phyloP scores from a whole-genome alignment of 352 stramenopile species.

The Pythium biforme region DNA sequence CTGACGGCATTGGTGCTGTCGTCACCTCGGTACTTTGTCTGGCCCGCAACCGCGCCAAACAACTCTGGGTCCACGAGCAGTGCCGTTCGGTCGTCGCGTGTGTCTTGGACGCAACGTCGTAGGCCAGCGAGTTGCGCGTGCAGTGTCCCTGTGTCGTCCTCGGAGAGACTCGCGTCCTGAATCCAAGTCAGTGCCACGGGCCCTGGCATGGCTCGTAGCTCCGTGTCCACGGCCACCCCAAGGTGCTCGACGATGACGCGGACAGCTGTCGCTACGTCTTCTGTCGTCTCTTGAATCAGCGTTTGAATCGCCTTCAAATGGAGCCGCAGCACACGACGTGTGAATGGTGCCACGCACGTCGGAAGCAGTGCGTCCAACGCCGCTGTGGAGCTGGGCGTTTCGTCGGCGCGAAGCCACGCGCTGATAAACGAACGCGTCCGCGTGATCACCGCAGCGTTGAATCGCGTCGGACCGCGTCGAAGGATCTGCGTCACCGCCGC shows the following conservation, averaged over 20 bases:
- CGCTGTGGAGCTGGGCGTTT: background rate
- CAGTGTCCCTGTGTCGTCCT: background rate
- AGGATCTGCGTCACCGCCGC: background rate
- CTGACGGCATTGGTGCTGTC: background rate
- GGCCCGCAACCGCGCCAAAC: background rate
- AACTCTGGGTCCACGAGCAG: background rate
- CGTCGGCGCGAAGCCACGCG: background rate
- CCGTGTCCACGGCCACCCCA: background rate
- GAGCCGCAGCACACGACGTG: background rate
- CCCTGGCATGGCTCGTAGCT: background rate
- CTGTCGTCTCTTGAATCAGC: background rate
- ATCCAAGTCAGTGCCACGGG: background rate
- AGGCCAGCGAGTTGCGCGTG: background rate
- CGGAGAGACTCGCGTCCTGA: background rate
- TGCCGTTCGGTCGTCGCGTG: background rate
- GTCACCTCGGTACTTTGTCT: background rate
- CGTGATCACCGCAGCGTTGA: background rate
- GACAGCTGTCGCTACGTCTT: background rate
- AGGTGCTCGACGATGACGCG: background rate
- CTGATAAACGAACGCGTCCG: background rate
- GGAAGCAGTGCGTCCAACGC: background rate
- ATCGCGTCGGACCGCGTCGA: background rate
- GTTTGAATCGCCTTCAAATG: background rate
- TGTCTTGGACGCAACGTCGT: background rate
- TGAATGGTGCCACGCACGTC: background rate